phyloP scores from a whole-genome alignment of 345 rosid genomes.

The Geranium rotundifolium region DNA sequence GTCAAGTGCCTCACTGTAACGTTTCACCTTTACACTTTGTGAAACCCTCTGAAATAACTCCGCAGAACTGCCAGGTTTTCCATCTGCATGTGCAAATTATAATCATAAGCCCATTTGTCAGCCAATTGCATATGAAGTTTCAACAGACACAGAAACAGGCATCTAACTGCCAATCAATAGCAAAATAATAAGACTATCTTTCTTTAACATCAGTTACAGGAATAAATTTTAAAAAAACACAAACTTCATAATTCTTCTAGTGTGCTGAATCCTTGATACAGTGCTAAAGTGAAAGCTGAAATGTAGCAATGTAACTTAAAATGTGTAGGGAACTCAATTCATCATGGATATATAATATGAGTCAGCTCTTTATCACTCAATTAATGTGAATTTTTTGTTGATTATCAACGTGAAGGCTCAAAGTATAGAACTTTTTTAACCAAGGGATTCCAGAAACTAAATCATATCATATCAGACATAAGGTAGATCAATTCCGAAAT shows the following conservation, averaged over 20 bases:
- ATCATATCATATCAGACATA: neutral
- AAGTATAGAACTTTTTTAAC: neutral
- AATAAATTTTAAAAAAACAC: no score
- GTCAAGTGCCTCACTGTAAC: conserved; percentile 70
- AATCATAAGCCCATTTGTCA: neutral
- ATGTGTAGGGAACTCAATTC: neutral
- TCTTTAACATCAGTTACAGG: no score
- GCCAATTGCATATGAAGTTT: neutral
- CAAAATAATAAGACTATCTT: neutral
- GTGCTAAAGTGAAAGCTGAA: neutral
- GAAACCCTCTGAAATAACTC: conserved; percentile 74
- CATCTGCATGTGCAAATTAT: conserved; percentile 32
- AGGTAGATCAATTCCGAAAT: no score
- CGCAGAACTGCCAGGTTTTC: conserved; percentile 46
- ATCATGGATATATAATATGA: neutral
- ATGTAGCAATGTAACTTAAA: no score
- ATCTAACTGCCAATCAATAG: neutral
- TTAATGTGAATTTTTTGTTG: neutral
- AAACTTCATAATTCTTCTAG: neutral
- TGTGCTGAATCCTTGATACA: neutral
- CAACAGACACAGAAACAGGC: neutral
- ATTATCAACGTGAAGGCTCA: neutral
- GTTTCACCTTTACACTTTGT: conserved; percentile 67
- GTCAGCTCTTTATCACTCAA: neutral
- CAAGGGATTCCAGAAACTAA: neutral